Percentiles rank a stretch among this genome's conserved stretches.
Conservation (phyloP, 108 stramenopile genomes). For the Nitzschia sp. region DNA sequence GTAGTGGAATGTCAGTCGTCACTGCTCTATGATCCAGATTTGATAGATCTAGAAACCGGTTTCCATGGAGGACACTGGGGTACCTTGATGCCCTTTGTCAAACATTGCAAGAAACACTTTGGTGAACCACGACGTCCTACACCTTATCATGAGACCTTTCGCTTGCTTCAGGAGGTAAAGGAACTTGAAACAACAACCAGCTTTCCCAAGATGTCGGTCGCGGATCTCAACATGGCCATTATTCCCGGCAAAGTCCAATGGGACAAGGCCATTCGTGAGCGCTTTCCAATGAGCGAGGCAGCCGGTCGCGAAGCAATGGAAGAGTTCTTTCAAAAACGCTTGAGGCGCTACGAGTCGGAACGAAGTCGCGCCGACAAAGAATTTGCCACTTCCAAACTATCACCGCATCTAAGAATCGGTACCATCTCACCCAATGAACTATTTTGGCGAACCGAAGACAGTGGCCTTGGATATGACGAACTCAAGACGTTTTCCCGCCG, state of each 20-base stretch:
- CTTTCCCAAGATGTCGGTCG: too few species aligned
- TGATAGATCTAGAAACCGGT: slow-evolving; percentile 24
- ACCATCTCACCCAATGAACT: slow-evolving; percentile 46
- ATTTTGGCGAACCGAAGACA: slow-evolving; percentile 37
- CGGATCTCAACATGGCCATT: slow-evolving; percentile 22
- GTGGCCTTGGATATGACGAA: slow-evolving; percentile 32
- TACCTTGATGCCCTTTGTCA: slow-evolving; percentile 52
- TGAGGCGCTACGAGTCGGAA: slow-evolving; percentile 28
- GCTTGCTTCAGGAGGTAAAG: slow-evolving; percentile 15
- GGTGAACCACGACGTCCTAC: slow-evolving; percentile 36
- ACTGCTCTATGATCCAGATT: slow-evolving; percentile 37
- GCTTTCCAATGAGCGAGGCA: slow-evolving; percentile 40
- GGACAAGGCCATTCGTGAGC: slow-evolving; percentile 35
- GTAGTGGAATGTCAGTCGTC: slow-evolving; percentile 25
- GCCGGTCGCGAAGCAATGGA: slow-evolving; percentile 15
- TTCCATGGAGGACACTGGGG: slow-evolving; percentile 52
- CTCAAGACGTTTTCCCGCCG: slow-evolving; percentile 47
- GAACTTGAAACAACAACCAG: not conserved
- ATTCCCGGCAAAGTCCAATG: slow-evolving; percentile 20
- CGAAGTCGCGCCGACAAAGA: slow-evolving; percentile 43
- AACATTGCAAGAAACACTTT: slow-evolving; percentile 30
- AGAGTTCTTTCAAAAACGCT: slow-evolving; percentile 28
- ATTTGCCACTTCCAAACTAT: slow-evolving; percentile 30
- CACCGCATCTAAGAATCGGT: slow-evolving; percentile 37
- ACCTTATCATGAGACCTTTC: slow-evolving; percentile 32